Conservation (phyloP, 1,284 basidiomycete genomes). For the Ustilago loliicola region DNA sequence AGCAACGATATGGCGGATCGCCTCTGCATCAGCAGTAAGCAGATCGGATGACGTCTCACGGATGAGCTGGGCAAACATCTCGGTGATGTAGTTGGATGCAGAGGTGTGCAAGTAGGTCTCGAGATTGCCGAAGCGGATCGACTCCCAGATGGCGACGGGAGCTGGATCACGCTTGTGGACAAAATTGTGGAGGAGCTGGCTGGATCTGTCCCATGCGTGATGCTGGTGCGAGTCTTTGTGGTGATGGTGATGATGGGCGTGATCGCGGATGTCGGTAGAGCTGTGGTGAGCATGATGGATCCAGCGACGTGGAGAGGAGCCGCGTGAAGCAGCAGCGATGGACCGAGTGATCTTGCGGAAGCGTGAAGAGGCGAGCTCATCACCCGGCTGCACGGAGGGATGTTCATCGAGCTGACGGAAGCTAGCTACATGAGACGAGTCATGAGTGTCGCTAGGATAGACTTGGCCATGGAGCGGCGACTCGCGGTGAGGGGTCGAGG, state of each 20-base stretch:
- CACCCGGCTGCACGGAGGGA: constrained; percentile 39
- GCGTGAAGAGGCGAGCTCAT: constrained; percentile 38
- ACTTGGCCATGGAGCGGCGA: constrained; percentile 39
- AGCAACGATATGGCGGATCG: constrained; percentile 39
- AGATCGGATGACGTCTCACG: constrained; percentile 52
- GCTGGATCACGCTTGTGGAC: constrained; percentile 46
- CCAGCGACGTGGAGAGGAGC: constrained; percentile 46
- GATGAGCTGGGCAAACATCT: constrained; percentile 48
- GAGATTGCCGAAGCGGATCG: constrained; percentile 57
- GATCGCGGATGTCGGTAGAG: constrained; percentile 26
- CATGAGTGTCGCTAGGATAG: constrained; percentile 16
- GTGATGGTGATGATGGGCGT: constrained; percentile 11
- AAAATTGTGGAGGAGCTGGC: constrained; percentile 38
- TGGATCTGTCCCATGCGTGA: constrained; percentile 31
- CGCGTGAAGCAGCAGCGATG: constrained; percentile 40
- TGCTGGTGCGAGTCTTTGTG: constrained; percentile 8
- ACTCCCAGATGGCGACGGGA: constrained; percentile 65
- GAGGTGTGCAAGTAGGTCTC: constrained; percentile 57
- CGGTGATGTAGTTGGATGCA: constrained; percentile 48
- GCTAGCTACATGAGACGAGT: constrained; percentile 4
- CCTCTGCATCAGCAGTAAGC: constrained; percentile 41
- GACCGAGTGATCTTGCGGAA: constrained; percentile 50
- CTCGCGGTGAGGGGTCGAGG: constrained; percentile 36
- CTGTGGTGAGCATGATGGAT: constrained; percentile 21
- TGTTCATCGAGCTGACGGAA: constrained; percentile 54